Base-by-base conservation (phyloP, 805 yeast species). In the Saitoella complicata region DNA sequence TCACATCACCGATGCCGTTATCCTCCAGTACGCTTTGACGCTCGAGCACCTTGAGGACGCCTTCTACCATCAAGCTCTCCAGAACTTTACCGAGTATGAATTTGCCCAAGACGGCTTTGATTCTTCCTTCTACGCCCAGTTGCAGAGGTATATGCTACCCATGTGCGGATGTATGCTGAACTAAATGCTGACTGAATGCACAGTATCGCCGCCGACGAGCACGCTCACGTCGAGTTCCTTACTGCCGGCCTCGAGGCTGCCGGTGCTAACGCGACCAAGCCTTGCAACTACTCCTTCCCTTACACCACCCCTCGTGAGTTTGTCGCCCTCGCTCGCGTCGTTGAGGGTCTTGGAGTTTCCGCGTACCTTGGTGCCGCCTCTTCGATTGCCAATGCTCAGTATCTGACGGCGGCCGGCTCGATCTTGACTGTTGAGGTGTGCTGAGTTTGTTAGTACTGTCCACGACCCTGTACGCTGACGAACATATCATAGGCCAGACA, bases 301-400 rank as follows among this genome's bases (percentile, higher is more conserved):
- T 31, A 38, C 35, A 39, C 38, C 13, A 33, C 33, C 31, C 31
- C 39, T 10, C 30, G 40, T 31, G 30, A 37, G 5, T 44, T 44
- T 29, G 43, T 44, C 34, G 33, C 46, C 9, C 29, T 40, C 11
- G 43, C 46, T 12, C 30, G 39, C 31, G 43, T 40, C 6, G 13
- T 44, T 5, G 46, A 44, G 30, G 43, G 43, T 13, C 35, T 44
- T 31, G 46, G 46, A n/a, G 9, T 34, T 21, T 29, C 46, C 6
- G 46, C 46, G 9, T 44, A 44, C 43, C 43, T 44, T 9, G 46
- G 46, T 7, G 43, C 46, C 12, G 46, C 46, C 31, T 39, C 43
- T 7, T 31, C 35, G 1, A 44, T 44, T 13, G 9, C 30, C 21
- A 40, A 13, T 30, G 35, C 39, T 38, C 38, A 9, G 8, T 39